phyloP scores from a whole-genome alignment of 306 rosid genomes.

The Vachellia collinsii region DNA sequence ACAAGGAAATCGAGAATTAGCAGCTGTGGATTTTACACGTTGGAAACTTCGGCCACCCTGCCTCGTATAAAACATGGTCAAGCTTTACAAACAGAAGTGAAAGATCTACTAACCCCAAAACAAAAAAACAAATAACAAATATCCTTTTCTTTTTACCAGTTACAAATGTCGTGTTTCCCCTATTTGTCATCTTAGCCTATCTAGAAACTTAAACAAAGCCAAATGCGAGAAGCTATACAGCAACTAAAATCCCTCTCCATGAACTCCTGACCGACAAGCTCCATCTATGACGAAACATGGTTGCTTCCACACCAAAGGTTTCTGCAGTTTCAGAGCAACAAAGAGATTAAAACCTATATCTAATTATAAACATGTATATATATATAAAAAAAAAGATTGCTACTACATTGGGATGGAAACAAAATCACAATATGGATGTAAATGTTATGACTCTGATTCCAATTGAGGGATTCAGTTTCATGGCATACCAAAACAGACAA shows the following conservation, averaged over 20 bases:
- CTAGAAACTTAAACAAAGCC: slow-evolving; percentile 1
- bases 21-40: background rate
- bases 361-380: background rate
- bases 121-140: background rate
- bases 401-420: background rate
- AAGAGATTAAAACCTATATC: background rate
- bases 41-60: background rate
- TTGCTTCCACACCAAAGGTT: slow-evolving; percentile 60
- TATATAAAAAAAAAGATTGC: background rate
- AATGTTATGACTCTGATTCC: background rate
- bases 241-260: slow-evolving; percentile 3
- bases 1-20: background rate
- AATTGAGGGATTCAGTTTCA: background rate
- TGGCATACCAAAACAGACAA: background rate
- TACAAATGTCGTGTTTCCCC: slow-evolving; percentile 17
- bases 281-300: slow-evolving; percentile 52
- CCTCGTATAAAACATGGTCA: slow-evolving; percentile 2
- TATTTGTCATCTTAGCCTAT: slow-evolving; percentile 11
- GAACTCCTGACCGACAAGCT: background rate
- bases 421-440: background rate
- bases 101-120: background rate
- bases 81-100: background rate
- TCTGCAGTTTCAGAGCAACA: slow-evolving; percentile 49
- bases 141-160: slow-evolving; percentile 40
- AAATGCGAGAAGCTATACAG: background rate